Evolutionary conservation across 495 filamentous ascomycete genomes (phyloP).

Genomic region (Tirmania nivea): DNA sequence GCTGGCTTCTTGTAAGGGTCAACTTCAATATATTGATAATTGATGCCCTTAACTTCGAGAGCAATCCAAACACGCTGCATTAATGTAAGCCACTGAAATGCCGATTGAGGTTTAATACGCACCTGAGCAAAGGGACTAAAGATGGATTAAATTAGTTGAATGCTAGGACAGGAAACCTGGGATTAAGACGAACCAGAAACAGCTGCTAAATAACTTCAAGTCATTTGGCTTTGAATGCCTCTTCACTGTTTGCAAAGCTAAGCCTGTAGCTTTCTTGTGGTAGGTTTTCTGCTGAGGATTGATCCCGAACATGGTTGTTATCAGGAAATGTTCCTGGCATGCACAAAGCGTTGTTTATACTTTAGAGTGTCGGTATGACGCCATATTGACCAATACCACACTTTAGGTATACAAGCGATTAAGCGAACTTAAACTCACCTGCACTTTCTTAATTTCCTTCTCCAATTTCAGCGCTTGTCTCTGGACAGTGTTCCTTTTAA

Average conservation of each 20-base stretch:
- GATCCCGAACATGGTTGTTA: slow-evolving; percentile 15
- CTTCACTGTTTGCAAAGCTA: slow-evolving; percentile 50
- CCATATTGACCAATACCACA: too few species aligned
- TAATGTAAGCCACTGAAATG: slow-evolving; percentile 30
- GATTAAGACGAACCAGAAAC: slow-evolving; percentile 52
- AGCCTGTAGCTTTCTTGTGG: slow-evolving; percentile 63
- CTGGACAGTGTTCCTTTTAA: slow-evolving; percentile 67
- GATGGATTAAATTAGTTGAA: too few species aligned
- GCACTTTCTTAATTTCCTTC: slow-evolving; percentile 42
- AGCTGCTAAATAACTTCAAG: slow-evolving; percentile 69
- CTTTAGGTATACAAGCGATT: slow-evolving; percentile 19
- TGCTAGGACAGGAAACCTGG: slow-evolving; percentile 3
- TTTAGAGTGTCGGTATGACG: too few species aligned
- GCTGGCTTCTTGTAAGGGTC: slow-evolving; percentile 71
- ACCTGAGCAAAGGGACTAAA: background rate
- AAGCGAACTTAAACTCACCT: slow-evolving; percentile 30
- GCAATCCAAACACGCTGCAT: slow-evolving; percentile 93
- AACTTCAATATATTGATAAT: slow-evolving; percentile 82
- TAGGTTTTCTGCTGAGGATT: slow-evolving; percentile 43
- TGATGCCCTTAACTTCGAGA: slow-evolving; percentile 61
- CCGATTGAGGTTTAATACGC: background rate
- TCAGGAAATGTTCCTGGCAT: slow-evolving; percentile 9
- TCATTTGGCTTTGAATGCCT: slow-evolving; percentile 47
- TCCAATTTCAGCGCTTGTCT: slow-evolving; percentile 42
- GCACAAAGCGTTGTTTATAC: too few species aligned